phyloP scores from a whole-genome alignment of 345 rosid species.

The Eucalyptus marginata region DNA sequence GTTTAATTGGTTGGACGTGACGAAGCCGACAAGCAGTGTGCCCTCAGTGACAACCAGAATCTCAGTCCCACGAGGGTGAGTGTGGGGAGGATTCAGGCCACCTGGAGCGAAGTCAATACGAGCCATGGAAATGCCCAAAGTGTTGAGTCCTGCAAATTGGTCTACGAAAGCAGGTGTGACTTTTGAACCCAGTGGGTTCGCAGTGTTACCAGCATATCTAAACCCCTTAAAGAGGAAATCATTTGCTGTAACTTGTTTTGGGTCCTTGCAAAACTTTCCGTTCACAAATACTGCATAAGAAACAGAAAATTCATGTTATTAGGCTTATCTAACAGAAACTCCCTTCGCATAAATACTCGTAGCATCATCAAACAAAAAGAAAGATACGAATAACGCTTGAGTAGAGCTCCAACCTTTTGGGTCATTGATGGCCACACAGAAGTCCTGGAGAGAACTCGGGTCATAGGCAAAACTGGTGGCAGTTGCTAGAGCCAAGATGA shows the following conservation, averaged over 20 bases:
- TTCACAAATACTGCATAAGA: background rate
- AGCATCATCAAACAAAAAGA: no score
- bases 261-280: background rate
- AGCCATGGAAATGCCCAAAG: constrained; percentile 5
- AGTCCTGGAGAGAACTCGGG: background rate
- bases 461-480: background rate
- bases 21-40: constrained; percentile 13
- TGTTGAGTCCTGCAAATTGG: constrained; percentile 8
- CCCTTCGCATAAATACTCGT: no score
- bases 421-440: background rate
- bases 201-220: background rate
- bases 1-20: constrained; percentile 5
- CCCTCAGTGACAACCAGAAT: constrained; percentile 16
- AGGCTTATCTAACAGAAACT: background rate
- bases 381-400: no score
- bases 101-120: constrained; percentile 6
- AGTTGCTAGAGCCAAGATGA: background rate
- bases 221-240: background rate
- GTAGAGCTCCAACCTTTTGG: background rate
- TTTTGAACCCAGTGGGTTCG: background rate
- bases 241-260: background rate
- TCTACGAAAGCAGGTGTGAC: background rate
- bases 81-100: constrained; percentile 29
- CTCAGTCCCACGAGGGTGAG: constrained; percentile 24
- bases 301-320: background rate